Evolutionary conservation across 805 yeast genomes (phyloP).

Genomic region (Saccharomyces paradoxus): DNA sequence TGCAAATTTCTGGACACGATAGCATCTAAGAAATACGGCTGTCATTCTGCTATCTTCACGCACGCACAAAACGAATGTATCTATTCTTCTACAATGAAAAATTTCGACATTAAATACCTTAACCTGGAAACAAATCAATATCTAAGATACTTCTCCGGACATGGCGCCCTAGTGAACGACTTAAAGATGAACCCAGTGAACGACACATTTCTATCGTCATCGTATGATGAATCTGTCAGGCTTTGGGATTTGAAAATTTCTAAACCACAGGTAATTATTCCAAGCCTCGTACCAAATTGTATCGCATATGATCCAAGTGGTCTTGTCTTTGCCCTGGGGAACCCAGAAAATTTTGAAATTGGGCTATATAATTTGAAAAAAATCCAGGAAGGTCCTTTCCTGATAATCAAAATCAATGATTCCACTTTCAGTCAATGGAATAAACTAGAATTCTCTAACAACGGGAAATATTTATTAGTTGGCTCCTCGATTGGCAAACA

Average conservation of each 20-base stretch:
- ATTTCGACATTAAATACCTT: conserved; percentile 66
- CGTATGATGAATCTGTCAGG: conserved; percentile 72
- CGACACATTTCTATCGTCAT: conserved; percentile 56
- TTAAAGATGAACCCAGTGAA: conserved; percentile 66
- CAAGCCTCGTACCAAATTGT: conserved; percentile 45
- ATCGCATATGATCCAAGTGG: conserved; percentile 82
- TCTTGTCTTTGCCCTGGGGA: conserved; percentile 64
- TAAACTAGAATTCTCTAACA: conserved; percentile 71
- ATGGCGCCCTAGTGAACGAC: conserved; percentile 63
- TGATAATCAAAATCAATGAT: conserved; percentile 32
- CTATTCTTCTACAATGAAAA: conserved; percentile 76
- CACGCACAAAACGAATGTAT: conserved; percentile 65
- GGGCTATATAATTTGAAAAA: conserved; percentile 55
- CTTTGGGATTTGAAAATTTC: conserved; percentile 79
- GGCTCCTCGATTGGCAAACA: conserved; percentile 51
- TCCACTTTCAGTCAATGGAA: conserved; percentile 39
- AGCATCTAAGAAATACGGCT: conserved; percentile 85
- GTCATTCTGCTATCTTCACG: conserved; percentile 77
- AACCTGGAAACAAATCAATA: conserved; percentile 71
- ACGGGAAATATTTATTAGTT: conserved; percentile 56
- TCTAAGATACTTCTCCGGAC: conserved; percentile 82
- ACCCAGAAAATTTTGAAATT: conserved; percentile 36
- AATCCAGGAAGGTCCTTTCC: conserved; percentile 52
- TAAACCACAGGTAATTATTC: conserved; percentile 54
- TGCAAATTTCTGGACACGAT: conserved; percentile 65